Evolutionary conservation across 495 filamentous ascomycete species (phyloP).

Genomic region (Neohortaea acidophila): DNA sequence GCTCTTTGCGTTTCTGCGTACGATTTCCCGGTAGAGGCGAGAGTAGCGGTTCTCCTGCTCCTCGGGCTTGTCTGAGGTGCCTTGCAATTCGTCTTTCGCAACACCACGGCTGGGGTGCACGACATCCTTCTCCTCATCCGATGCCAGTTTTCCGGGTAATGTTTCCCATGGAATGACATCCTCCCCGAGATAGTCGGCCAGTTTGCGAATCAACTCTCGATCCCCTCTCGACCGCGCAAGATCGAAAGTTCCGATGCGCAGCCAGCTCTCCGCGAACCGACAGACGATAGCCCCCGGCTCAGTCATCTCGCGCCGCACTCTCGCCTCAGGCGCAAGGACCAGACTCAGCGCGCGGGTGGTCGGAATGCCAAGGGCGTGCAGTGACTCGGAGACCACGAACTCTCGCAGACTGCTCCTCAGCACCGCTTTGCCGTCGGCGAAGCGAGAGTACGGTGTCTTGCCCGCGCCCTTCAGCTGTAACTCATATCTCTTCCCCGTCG

Average conservation of each 20-base stretch:
- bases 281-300: slow-evolving; percentile 90
- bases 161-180: slow-evolving; percentile 71
- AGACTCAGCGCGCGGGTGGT: slow-evolving; percentile 75
- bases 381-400: slow-evolving; percentile 69
- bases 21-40: slow-evolving; percentile 75
- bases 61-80: slow-evolving; percentile 18
- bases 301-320: slow-evolving; percentile 62
- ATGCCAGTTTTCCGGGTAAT: slow-evolving; percentile 44
- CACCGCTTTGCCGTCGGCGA: slow-evolving; percentile 94
- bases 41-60: slow-evolving; percentile 63
- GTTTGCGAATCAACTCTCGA: slow-evolving; percentile 48
- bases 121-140: slow-evolving; percentile 29
- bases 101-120: slow-evolving; percentile 36
- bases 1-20: slow-evolving; percentile 68
- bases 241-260: slow-evolving; percentile 91
- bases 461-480: slow-evolving; percentile 90
- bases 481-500: slow-evolving; percentile 60
- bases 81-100: slow-evolving; percentile 42
- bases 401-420: slow-evolving; percentile 82
- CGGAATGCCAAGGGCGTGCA: slow-evolving; percentile 73
- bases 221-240: slow-evolving; percentile 69
- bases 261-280: slow-evolving; percentile 80
- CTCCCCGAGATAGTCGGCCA: slow-evolving; percentile 71
- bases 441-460: slow-evolving; percentile 82
- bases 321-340: slow-evolving; percentile 53